Evolutionary conservation across 2,329 filamentous ascomycete genomes (phyloP), one percentile per base, ranked within the genome.

Genomic region (Penicillium sp.): DNA sequence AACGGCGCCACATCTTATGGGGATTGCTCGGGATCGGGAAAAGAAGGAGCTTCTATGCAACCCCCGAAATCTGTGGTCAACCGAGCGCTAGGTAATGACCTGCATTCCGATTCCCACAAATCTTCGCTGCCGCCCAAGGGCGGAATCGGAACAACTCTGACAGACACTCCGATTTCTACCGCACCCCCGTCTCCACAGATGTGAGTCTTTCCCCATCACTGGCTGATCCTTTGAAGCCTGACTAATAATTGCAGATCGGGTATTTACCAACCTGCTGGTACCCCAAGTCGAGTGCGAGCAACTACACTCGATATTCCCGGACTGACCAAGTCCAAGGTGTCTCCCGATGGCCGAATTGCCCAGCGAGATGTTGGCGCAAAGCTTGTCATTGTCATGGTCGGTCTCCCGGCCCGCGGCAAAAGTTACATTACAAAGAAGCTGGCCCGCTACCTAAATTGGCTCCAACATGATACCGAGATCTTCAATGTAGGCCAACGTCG

Each of bases 361-460:
- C 87, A 93, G 69, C 84, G 93, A 68, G 94, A 99, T 81, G 89
- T 99, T 46, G 94, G 92, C 46, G 89, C 94, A 38, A 99, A 99
- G 79, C 81, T 99, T 58, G 91, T 97, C 69, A 96, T 99, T 67
- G 86, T 99, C 71, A 99, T 99, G 94, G 94, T 99, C 57, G 94
- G 94, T 60, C 78, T 99, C 65, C 94, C 94, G 2, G 94, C 94
- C 9, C 83, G 94, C 67, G 94, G 94, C 70, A 99, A 99, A 78
- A 97, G 92, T 51, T 99, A 99, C 76, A 96, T 99, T 67, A 97
- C 94, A 58, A 97, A 97, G 80, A 99, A 99, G 78, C 84, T 99
- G 59, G 89, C 94, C 55, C 84, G 94, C 58, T 99, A 97, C 70
- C 78, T 99, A 47, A 93, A 95, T 46, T 99, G 94, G 94, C 86